Base-by-base conservation (phyloP, 441 rosid genomes). In the Pelargonium hybrid region DNA sequence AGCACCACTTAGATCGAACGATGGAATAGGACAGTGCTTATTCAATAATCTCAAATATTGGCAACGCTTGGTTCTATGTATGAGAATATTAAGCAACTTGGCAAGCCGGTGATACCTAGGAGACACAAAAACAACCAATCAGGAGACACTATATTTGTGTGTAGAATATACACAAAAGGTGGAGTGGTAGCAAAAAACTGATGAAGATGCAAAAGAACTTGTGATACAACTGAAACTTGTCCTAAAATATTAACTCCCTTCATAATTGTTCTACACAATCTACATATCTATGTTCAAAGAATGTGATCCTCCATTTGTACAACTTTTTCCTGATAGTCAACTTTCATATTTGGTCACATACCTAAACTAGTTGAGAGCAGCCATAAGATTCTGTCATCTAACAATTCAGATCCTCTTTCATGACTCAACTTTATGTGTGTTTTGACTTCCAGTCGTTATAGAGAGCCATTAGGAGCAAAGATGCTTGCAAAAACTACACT, bases 81-180 rank as follows among this genome's bases (percentile, higher is more conserved):
- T 81, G 50, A 93, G 83, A 71, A 45, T 66, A 87, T 82, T 88
- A 41, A 91, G 47, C 76, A 79, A 76, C 78, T 86, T 84, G 68
- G 75, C 75, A 79, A 88, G 81, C 10, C 81, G 82, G 76, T 84
- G 96, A 65, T 81, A 90, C 86, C 98, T 90, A 81, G 63, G 56
- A 59, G 73, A 76, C 18, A 72, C 62, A 72, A 73, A 26, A 71
- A 41, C 78, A 56, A 56, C 11, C 25, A 57, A 20, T 18, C 25
- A 57, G 13, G 63, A 20, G 23, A 57, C 23, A 20, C 23, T 57
- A 57, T 57, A 18, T 56, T 3, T 57, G 25, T 14, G 56, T 57
- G 23, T 52, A 52, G 20, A 17, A 20, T 57, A 57, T 13, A 20
- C 25, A 57, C 29, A 18, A 52, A 57, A 57, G 20, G 29, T 18